Percentiles rank a stretch among this genome's conserved stretches.
Conservation (phyloP, 192 early-diverging fungal species). For the Globomyces pollinis-pini region DNA sequence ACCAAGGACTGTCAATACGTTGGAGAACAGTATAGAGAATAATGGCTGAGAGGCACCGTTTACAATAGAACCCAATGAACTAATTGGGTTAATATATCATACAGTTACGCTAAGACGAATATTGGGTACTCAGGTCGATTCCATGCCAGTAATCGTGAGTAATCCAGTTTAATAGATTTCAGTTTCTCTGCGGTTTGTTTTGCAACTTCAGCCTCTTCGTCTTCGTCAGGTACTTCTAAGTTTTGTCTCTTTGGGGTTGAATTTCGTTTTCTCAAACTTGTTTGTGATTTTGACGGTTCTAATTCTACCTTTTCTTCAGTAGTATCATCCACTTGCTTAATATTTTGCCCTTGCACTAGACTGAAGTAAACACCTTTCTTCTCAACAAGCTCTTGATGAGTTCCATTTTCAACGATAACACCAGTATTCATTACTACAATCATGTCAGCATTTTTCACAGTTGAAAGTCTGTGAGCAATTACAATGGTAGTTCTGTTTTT, state of each 20-base stretch:
- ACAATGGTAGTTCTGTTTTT: slow-evolving; percentile 80
- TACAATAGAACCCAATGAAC: slow-evolving; percentile 50
- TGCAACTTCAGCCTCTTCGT: slow-evolving; percentile 15
- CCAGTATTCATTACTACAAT: slow-evolving; percentile 75
- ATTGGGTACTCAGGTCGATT: slow-evolving; percentile 28
- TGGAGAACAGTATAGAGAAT: slow-evolving; percentile 56
- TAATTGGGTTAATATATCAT: slow-evolving; percentile 33
- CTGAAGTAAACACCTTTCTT: slow-evolving; percentile 51
- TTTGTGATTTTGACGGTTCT: slow-evolving; percentile 8
- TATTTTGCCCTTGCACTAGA: slow-evolving; percentile 64
- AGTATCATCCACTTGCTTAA: slow-evolving; percentile 14
- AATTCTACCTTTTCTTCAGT: too few species aligned
- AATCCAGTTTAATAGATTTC: slow-evolving; percentile 10
- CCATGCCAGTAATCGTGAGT: slow-evolving; percentile 26
- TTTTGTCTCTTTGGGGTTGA: too few species aligned
- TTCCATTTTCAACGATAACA: slow-evolving; percentile 59
- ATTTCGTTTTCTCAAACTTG: slow-evolving; percentile 12
- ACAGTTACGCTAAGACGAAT: slow-evolving; percentile 19
- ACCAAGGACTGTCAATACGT: slow-evolving; percentile 26
- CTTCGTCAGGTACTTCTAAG: slow-evolving; percentile 13
- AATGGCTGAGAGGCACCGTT: slow-evolving; percentile 70
- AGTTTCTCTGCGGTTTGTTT: slow-evolving; percentile 3
- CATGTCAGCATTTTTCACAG: slow-evolving; percentile 73
- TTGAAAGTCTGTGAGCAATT: slow-evolving; percentile 86
- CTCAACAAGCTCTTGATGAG: slow-evolving; percentile 62